Base-by-base conservation (phyloP, 805 yeast species). In the Candida alai region DNA sequence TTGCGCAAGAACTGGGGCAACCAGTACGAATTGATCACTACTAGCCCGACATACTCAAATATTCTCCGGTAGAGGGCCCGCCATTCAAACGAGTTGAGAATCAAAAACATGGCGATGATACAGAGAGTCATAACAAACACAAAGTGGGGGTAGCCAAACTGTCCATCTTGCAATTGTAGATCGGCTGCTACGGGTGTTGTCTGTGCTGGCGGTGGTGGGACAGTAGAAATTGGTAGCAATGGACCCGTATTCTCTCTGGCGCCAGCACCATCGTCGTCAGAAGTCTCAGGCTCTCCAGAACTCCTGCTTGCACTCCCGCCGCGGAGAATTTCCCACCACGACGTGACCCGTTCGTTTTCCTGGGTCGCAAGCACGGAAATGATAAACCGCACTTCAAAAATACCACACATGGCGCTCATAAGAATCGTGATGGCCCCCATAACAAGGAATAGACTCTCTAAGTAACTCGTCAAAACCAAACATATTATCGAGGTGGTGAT, bases 1-100 rank as follows among this genome's bases (percentile, higher is more conserved):
- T 87, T 86, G 52, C 96, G 69, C 46, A 78, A 79, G 27, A 85
- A 80, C 56, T 89, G 97, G 2, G 97, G 96, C 11, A 84, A 45
- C 96, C 96, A 88, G 45, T 74, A 80, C 1, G 95, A 83, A 53
- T 78, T 83, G 19, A 81, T 46, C 1, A 68, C 32, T 2, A 78
- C 40, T 7, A 81, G 53, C 2, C 73, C 58, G 4, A 71, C 33
- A 36, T 73, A 76, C 51, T 87, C 96, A 48, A 80, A 74, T 1
- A 64, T 45, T 18, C 54, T 56, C 36, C 95, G 60, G 24, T 74
- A 60, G 13, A 53, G 60, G 14, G 65, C 65, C 25, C 88, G 79
- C 94, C 93, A 84, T 29, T 74, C 54, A 2, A 69, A 49, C 9
- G 82, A 70, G 44, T 74, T 78, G 32, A 81, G 36, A 0, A 82